Evolutionary conservation across 1,139 yeast genomes (phyloP).

Genomic region (Debaryomyces udenii): DNA sequence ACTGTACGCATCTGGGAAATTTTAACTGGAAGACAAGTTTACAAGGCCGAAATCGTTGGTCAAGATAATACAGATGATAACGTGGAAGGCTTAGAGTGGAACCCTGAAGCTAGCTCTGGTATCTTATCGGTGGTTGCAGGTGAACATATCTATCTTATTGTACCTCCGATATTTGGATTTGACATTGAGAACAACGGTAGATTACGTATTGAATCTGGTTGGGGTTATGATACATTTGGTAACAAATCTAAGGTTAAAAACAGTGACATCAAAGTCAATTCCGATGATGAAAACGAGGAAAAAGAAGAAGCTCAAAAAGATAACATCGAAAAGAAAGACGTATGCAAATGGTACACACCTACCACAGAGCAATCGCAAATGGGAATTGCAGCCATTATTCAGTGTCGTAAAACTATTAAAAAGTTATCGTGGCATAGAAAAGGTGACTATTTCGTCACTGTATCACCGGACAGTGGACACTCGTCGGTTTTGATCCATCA

Average conservation of each 20-base stretch:
- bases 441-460: slow-evolving; percentile 95
- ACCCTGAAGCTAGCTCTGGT: slow-evolving; percentile 74
- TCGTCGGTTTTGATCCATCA: slow-evolving; percentile 93
- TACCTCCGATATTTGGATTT: slow-evolving; percentile 90
- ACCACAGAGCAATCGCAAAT: slow-evolving; percentile 58
- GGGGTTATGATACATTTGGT: slow-evolving; percentile 85
- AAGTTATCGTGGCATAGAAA: slow-evolving; percentile 94
- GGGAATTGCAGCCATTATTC: slow-evolving; percentile 73
- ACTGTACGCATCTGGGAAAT: slow-evolving; percentile 96
- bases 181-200: slow-evolving; percentile 84
- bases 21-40: slow-evolving; percentile 91
- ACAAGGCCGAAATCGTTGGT: slow-evolving; percentile 58
- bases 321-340: slow-evolving; percentile 51
- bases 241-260: slow-evolving; percentile 40
- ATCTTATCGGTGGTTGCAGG: slow-evolving; percentile 85
- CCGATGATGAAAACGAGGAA: slow-evolving; percentile 41
- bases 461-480: slow-evolving; percentile 86
- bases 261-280: slow-evolving; percentile 49
- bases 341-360: slow-evolving; percentile 87
- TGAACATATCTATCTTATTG: slow-evolving; percentile 72
- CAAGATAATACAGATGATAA: slow-evolving; percentile 68
- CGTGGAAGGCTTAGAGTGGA: slow-evolving; percentile 87
- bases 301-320: slow-evolving; percentile 37
- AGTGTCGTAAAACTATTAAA: slow-evolving; percentile 74
- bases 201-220: slow-evolving; percentile 82